Conservation (phyloP, 805 yeast genomes). For the Lipomyces sp. region DNA sequence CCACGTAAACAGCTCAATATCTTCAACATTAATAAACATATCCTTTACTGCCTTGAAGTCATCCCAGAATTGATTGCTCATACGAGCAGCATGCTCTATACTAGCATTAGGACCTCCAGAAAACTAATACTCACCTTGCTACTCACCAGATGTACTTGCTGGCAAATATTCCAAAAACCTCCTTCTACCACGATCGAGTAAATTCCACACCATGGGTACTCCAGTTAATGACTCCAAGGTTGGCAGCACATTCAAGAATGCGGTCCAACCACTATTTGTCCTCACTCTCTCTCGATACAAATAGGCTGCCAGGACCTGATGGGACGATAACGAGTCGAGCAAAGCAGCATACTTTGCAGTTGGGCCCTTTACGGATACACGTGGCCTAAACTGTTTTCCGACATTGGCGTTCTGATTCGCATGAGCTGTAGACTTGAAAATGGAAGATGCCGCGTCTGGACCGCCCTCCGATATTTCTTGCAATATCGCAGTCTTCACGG, state of each 20-base stretch:
- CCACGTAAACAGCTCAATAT: conserved; percentile 54
- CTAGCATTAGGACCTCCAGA: background rate
- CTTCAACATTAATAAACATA: background rate
- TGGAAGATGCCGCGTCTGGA: background rate
- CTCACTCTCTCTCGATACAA: conserved; percentile 18
- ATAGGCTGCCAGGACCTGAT: conserved; percentile 39
- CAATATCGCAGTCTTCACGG: conserved; percentile 18
- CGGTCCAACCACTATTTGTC: conserved; percentile 58
- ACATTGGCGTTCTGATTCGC: background rate
- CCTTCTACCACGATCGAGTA: conserved; percentile 11
- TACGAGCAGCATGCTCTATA: conserved; percentile 21
- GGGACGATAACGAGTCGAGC: conserved; percentile 34
- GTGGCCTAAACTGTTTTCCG: background rate
- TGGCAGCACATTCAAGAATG: conserved; percentile 72
- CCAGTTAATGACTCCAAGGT: conserved; percentile 54
- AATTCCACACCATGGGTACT: conserved; percentile 69
- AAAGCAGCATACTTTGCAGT: background rate
- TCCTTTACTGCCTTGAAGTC: conserved; percentile 53
- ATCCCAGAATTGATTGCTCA: conserved; percentile 43
- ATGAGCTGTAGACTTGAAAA: background rate
- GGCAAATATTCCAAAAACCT: conserved; percentile 6
- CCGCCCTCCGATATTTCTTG: background rate
- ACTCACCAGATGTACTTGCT: conserved; percentile 5
- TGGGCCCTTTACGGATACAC: background rate
- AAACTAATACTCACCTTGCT: background rate